phyloP scores from a whole-genome alignment of 208 protist genomes.

The Leishmania amazonensis region DNA sequence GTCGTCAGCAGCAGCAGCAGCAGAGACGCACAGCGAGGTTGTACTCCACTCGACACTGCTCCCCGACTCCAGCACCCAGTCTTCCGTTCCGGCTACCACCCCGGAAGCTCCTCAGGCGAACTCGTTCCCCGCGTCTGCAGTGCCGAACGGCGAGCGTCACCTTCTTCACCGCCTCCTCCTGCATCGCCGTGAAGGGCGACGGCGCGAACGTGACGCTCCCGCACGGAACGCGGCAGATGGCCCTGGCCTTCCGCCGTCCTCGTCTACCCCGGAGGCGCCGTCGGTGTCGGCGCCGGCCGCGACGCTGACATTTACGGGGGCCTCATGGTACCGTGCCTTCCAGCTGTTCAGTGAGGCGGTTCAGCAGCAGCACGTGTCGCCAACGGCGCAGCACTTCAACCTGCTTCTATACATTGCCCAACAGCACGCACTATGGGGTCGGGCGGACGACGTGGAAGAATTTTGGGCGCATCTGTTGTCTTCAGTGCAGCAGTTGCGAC shows the following conservation, averaged over 20 bases:
- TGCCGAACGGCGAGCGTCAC: conserved; percentile 3
- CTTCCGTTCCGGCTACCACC: not conserved
- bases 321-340: conserved; percentile 53
- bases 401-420: conserved; percentile 59
- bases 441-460: conserved; percentile 48
- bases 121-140: not conserved
- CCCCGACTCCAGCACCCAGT: not conserved
- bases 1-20: not conserved
- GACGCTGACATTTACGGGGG: not conserved
- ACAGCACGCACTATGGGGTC: conserved; percentile 50
- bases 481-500: conserved; percentile 30
- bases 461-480: conserved; percentile 56
- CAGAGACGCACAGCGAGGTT: not conserved
- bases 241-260: not conserved
- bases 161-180: conserved; percentile 26
- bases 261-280: not conserved
- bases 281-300: not conserved
- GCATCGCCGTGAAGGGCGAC: conserved; percentile 16
- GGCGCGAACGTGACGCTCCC: not conserved
- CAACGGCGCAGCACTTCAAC: conserved; percentile 76
- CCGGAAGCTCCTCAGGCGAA: not conserved
- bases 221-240: not conserved
- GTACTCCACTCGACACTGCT: not conserved
- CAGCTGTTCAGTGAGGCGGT: conserved; percentile 59
- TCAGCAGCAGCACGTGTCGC: conserved; percentile 51